Conservation (phyloP, 106 monocot species). For the Dactylorhiza incarnata region DNA sequence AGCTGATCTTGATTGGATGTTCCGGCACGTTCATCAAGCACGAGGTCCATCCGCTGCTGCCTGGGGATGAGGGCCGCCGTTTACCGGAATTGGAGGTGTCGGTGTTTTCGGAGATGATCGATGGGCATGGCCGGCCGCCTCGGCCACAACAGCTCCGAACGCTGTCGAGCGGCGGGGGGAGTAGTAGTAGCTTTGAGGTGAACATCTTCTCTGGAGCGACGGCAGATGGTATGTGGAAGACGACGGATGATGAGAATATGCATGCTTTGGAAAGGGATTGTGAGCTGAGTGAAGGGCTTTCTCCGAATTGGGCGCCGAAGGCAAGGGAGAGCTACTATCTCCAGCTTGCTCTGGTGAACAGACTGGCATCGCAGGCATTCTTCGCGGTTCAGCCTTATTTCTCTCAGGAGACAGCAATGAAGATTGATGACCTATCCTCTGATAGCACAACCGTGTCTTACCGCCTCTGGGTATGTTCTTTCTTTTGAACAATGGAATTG, state of each 20-base stretch:
- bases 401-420: conserved; percentile 16
- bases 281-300: not conserved
- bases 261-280: not conserved
- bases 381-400: conserved; percentile 29
- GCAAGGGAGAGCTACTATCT: conserved; percentile 63
- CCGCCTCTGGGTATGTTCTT: conserved; percentile 53
- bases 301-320: conserved; percentile 38
- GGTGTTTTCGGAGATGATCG: conserved; percentile 2
- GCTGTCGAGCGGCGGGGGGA: conserved; percentile 17
- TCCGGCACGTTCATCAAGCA: not conserved
- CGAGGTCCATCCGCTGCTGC: not conserved
- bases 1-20: not conserved
- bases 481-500: not conserved
- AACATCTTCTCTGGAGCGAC: conserved; percentile 16
- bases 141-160: conserved; percentile 5
- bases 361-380: conserved; percentile 54
- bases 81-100: not conserved
- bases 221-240: conserved; percentile 8
- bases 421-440: conserved; percentile 21
- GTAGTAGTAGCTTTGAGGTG: conserved; percentile 21
- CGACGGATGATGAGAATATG: not conserved
- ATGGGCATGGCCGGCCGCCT: not conserved
- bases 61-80: conserved; percentile 6
- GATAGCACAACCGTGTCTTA: conserved; percentile 48
- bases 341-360: conserved; percentile 55